Base-by-base conservation (phyloP, 331 rosid species). In the Arachis monticola region DNA sequence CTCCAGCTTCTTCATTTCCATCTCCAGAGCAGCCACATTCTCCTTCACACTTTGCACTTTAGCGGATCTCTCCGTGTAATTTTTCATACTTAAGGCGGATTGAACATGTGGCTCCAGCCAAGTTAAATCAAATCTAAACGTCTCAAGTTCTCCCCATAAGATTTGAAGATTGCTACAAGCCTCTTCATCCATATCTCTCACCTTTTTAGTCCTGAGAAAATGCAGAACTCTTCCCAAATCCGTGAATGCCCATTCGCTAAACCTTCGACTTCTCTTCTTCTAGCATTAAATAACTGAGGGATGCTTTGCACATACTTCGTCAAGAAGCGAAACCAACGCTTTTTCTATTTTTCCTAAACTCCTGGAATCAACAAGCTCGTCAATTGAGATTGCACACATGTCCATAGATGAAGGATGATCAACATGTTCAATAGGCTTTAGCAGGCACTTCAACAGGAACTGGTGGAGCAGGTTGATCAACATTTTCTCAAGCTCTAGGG, bases 111-210 rank as follows among this genome's bases (percentile, higher is more conserved):
- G 61, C 48, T 74, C 56, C 2, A 80, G 22, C 80, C 76, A 80
- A 1, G 8, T 42, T 46, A 80, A 68, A 10, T 80, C 76, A 11
- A 80, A 68, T 11, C 5, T 52, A 7, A 8, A 60, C 1, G 51
- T 42, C 73, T 72, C 76, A 5, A 68, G 76, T 17, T 80, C 83
- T 14, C 73, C 83, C 79, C 79, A 79, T 2, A 67, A 10, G 10
- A 8, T 2, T 41, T 60, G 65, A 1, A 73, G 83, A 6, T 60
- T 7, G 44, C 60, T 10, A 30, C 61, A 80, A 0, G 61, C 61
- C 3, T 67, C 76, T 0, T 68, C 47, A n/a, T 51, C 17, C 83
- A 80, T 65, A 38, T 65, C 64, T 42, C 45, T 79, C 40, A 9
- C 57, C 42, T 48, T 73, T 11, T 40, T 73, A 32, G 41, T 50